A percentile compares a stretch with the other conserved stretches of the same genome.
Conservation (phyloP, 768 basidiomycete species). For the Leccinum arenicola region DNA sequence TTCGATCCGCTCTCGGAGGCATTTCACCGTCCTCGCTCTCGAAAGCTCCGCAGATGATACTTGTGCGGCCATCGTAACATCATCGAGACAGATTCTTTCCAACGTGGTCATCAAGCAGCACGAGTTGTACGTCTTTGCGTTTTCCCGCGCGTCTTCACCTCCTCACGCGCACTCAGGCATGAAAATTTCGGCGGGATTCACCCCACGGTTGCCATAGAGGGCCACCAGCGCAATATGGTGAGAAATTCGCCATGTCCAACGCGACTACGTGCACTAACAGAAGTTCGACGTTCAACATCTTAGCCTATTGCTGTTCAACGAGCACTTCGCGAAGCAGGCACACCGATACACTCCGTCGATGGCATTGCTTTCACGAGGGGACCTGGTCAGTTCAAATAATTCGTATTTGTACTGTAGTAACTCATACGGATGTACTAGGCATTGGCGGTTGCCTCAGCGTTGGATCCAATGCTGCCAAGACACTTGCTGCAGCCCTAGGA, state of each 20-base stretch:
- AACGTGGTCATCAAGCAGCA: slow-evolving; percentile 89
- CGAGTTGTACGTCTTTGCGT: slow-evolving; percentile 41
- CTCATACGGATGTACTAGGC: slow-evolving; percentile 38
- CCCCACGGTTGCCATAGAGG: slow-evolving; percentile 69
- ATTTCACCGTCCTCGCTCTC: slow-evolving; percentile 68
- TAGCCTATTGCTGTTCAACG: slow-evolving; percentile 72
- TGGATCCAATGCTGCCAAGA: slow-evolving; percentile 79
- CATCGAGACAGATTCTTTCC: slow-evolving; percentile 64
- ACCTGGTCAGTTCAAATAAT: slow-evolving; percentile 49
- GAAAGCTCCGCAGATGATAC: slow-evolving; percentile 95
- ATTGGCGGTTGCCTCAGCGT: slow-evolving; percentile 81
- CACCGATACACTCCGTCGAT: slow-evolving; percentile 64
- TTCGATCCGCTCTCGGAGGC: not conserved
- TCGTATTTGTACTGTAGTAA: not conserved
- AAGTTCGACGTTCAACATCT: not conserved
- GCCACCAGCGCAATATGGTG: slow-evolving; percentile 81
- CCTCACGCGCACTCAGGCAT: slow-evolving; percentile 15
- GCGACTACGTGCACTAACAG: not conserved
- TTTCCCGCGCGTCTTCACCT: not conserved
- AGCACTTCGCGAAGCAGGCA: slow-evolving; percentile 64
- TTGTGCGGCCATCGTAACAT: slow-evolving; percentile 83
- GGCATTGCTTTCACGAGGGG: slow-evolving; percentile 92
- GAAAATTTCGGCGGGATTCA: slow-evolving; percentile 64
- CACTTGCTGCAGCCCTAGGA: slow-evolving; percentile 69
- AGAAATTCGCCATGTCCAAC: not conserved